A percentile compares a stretch with the other conserved stretches of the same genome.
Conservation (phyloP, 164 flowering plant genomes). For the Warburgia ugandensis region DNA sequence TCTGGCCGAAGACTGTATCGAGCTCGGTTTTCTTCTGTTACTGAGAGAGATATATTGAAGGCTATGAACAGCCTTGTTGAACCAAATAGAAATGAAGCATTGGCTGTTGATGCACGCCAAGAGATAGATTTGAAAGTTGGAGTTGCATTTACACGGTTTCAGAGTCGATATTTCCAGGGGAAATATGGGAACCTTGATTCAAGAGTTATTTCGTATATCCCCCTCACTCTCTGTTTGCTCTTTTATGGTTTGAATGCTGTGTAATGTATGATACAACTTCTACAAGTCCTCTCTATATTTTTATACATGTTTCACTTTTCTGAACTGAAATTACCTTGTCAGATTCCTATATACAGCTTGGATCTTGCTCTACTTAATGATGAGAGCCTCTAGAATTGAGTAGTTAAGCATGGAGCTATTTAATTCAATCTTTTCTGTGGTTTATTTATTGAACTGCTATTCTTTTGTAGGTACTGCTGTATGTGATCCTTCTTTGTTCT, state of each 20-base stretch:
- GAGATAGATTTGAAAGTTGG: constrained; percentile 99
- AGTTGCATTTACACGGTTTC: constrained; percentile 95
- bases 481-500: too few relatives aligned
- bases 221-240: constrained; percentile 12
- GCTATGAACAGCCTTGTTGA: constrained; percentile 81
- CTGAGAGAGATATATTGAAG: constrained; percentile 73
- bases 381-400: too few relatives aligned
- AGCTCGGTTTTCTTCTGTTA: constrained; percentile 92
- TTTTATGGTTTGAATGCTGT: background rate
- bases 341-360: too few relatives aligned
- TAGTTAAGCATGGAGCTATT: too few relatives aligned
- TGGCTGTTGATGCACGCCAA: constrained; percentile 98
- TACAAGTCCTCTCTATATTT: too few relatives aligned
- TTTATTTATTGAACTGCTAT: too few relatives aligned
- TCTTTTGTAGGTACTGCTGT: too few relatives aligned
- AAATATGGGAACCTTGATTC: constrained; percentile 96
- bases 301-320: too few relatives aligned
- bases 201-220: constrained; percentile 84
- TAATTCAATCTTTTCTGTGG: too few relatives aligned
- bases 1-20: constrained; percentile 57
- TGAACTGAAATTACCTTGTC: too few relatives aligned
- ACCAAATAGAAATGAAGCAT: constrained; percentile 81
- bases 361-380: too few relatives aligned
- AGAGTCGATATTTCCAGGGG: constrained; percentile 88
- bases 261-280: too few relatives aligned